phyloP scores from a whole-genome alignment of 2,329 filamentous ascomycete species.

The Aspergillus sp. region DNA sequence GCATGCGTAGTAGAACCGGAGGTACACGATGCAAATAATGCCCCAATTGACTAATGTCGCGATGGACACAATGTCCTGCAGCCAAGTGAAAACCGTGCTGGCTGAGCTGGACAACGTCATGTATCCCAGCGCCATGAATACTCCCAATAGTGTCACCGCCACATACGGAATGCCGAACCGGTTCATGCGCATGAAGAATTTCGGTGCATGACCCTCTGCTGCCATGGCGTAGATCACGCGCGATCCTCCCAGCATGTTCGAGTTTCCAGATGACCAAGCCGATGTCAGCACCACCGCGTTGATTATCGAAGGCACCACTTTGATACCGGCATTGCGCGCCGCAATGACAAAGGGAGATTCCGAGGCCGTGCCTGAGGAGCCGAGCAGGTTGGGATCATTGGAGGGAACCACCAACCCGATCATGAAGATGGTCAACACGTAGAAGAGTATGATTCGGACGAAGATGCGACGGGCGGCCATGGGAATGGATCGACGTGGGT shows the following conservation, averaged over 20 bases:
- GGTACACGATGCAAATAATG: constrained; percentile 57
- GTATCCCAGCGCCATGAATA: constrained; percentile 63
- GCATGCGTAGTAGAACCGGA: constrained; percentile 53
- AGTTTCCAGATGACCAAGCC: constrained; percentile 47
- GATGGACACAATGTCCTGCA: constrained; percentile 59
- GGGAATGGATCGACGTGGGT: constrained; percentile 54
- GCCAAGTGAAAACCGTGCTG: constrained; percentile 63
- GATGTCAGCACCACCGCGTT: constrained; percentile 44
- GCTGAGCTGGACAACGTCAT: constrained; percentile 61
- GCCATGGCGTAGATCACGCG: constrained; percentile 43
- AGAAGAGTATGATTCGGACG: constrained; percentile 58
- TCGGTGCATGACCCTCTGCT: constrained; percentile 41
- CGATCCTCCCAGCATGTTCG: constrained; percentile 40
- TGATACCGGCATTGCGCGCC: constrained; percentile 48
- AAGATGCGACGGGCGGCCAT: constrained; percentile 56
- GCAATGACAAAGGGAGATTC: constrained; percentile 58
- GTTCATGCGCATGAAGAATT: constrained; percentile 40
- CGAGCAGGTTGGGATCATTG: constrained; percentile 49
- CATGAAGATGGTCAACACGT: constrained; percentile 58
- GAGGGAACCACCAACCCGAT: constrained; percentile 54
- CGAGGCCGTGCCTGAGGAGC: constrained; percentile 42
- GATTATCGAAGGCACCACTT: constrained; percentile 39
- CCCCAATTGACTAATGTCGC: constrained; percentile 56
- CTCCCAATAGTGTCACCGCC: constrained; percentile 53
- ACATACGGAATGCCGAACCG: constrained; percentile 57